Evolutionary conservation across 192 early-diverging fungal species (phyloP).

Genomic region (Umbelopsis ramanniana): DNA sequence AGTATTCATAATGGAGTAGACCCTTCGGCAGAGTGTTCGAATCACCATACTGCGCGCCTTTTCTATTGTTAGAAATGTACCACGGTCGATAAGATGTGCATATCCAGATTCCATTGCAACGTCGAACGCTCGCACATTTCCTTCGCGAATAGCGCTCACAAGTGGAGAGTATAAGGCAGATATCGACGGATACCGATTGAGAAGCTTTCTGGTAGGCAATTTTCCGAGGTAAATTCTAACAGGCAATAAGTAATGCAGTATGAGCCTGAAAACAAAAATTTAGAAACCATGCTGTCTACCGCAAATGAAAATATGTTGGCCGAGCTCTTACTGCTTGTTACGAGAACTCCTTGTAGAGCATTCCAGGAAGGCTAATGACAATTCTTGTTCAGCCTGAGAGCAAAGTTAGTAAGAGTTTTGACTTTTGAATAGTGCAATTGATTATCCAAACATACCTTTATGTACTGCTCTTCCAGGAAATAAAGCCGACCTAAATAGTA

Average conservation of each 20-base stretch:
- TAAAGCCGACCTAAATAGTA: conserved; percentile 88
- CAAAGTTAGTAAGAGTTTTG: background rate
- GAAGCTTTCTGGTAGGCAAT: conserved; percentile 64
- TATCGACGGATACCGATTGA: conserved; percentile 66
- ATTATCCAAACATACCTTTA: conserved; percentile 45
- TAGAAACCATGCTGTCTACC: background rate
- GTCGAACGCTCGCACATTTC: conserved; percentile 81
- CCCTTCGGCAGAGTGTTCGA: conserved; percentile 77
- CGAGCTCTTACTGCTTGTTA: conserved; percentile 49
- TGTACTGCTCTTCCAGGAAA: conserved; percentile 86
- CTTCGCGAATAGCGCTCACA: conserved; percentile 65
- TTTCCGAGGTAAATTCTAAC: conserved; percentile 72
- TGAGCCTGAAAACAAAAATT: conserved; percentile 58
- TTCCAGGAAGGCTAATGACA: conserved; percentile 51
- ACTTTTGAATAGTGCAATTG: background rate
- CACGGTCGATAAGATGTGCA: conserved; percentile 61
- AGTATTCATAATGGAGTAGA: conserved; percentile 57
- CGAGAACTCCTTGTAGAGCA: conserved; percentile 42
- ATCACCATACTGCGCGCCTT: conserved; percentile 70
- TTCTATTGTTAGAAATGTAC: conserved; percentile 86
- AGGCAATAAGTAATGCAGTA: conserved; percentile 84
- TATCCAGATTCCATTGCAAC: conserved; percentile 58
- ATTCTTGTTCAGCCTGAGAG: conserved; percentile 56
- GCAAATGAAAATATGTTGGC: background rate
- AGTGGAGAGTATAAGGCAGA: conserved; percentile 66